phyloP scores from a whole-genome alignment of 2,329 filamentous ascomycete species.

The Aspergillus tanneri region DNA sequence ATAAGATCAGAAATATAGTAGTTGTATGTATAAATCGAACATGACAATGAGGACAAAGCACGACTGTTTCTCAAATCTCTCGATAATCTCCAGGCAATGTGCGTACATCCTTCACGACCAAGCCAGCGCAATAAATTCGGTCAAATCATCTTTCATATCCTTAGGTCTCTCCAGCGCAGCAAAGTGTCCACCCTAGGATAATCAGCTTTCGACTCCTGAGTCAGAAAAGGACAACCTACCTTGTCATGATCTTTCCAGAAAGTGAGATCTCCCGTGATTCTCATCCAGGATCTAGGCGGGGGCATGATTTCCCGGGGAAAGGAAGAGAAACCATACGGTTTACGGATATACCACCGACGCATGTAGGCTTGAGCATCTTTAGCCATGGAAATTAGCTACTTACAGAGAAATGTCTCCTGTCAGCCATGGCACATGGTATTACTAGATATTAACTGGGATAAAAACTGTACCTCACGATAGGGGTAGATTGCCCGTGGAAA shows the following conservation, averaged over 20 bases:
- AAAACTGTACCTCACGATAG: conserved; percentile 33
- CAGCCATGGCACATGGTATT: too few species aligned
- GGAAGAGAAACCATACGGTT: conserved; percentile 49
- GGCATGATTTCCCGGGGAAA: conserved; percentile 47
- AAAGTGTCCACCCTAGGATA: conserved; percentile 53
- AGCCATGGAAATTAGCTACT: too few species aligned
- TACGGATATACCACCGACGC: conserved; percentile 32
- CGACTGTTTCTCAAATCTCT: neutral
- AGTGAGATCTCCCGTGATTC: conserved; percentile 39
- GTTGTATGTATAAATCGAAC: too few species aligned
- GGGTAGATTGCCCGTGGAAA: conserved; percentile 36
- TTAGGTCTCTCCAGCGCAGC: conserved; percentile 47
- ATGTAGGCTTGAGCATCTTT: neutral
- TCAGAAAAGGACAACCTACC: conserved; percentile 21
- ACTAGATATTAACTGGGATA: too few species aligned
- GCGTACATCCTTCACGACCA: conserved; percentile 22
- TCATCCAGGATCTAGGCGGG: conserved; percentile 39
- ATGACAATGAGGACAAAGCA: too few species aligned
- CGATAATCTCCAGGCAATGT: neutral
- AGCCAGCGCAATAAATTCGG: conserved; percentile 33
- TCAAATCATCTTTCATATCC: conserved; percentile 46
- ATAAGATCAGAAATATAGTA: too few species aligned
- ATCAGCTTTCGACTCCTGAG: neutral
- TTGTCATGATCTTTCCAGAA: conserved; percentile 37
- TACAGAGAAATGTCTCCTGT: too few species aligned